Evolutionary conservation across 2,329 filamentous ascomycete genomes (phyloP), one percentile per base, ranked within the genome.

Genomic region (Aphanocladium album): DNA sequence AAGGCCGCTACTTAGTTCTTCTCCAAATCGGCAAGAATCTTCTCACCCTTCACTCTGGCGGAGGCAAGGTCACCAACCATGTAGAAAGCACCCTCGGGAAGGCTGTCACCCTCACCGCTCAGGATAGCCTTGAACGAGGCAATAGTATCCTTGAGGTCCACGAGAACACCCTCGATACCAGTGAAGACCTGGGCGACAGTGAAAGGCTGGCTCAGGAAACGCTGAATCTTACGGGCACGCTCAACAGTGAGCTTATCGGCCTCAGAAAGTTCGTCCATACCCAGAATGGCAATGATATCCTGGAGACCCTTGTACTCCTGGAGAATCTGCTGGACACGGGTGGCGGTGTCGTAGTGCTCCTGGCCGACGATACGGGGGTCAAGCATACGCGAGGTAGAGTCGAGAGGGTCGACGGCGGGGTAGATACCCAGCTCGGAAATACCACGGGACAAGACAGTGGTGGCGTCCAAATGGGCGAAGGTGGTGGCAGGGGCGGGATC

Each of bases 221-320:
- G 90, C 87, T 99, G 95, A 78, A 99, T 89, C 88, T 98, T 98
- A 85, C 95, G 93, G 80, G 95, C 95, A 88, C 95, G 95, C 89
- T 99, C 95, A 86, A 99, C 95, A 72, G 95, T 98, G 74, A 99
- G 88, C 89, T 99, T 97, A 81, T 99, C 95, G 73, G 90, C 90
- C 86, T 98, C 95, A 67, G 95, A 98, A 82, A 99, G 83, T 80
- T 99, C 95, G 81, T 99, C 95, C 95, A 99, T 98, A 89, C 93
- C 93, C 78, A 98, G 83, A 92, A 99, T 99, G 81, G 95, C 95
- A 85, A 97, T 97, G 88, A 99, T 99, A 85, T 99, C 95, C 85
- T 99, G 95, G 70, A 99, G 91, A 67, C 93, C 98, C 90, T 98
- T 98, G 90, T 99, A 99, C 86, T 98, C 95, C 84, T 99, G 95